Percentiles rank a stretch among this genome's conserved stretches.
Conservation (phyloP, 768 basidiomycete genomes). For the Mycena olivaceomarginata region DNA sequence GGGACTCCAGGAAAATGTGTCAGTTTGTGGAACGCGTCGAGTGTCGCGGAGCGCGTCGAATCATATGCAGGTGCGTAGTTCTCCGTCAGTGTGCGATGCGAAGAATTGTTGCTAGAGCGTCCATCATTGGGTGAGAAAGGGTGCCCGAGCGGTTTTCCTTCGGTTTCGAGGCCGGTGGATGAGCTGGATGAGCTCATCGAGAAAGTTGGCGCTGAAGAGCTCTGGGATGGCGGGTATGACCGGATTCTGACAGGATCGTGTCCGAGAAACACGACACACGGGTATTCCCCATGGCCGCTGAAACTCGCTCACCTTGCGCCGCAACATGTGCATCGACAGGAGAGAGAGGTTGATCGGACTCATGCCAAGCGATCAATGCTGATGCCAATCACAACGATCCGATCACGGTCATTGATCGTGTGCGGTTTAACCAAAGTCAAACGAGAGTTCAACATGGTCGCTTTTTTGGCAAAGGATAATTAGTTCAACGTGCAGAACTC, state of each 20-base stretch:
- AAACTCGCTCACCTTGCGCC: no score
- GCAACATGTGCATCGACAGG: no score
- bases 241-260: slow-evolving; percentile 61
- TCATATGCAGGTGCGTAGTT: slow-evolving; percentile 71
- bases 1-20: slow-evolving; percentile 42
- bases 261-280: neutral
- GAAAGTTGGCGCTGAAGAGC: slow-evolving; percentile 73
- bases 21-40: slow-evolving; percentile 76
- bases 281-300: no score
- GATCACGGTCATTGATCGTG: no score
- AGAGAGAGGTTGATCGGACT: no score
- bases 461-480: no score
- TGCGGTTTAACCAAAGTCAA: no score
- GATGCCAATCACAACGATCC: no score
- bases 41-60: slow-evolving; percentile 70
- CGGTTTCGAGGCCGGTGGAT: slow-evolving; percentile 53
- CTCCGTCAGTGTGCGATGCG: slow-evolving; percentile 67
- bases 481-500: no score
- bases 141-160: neutral
- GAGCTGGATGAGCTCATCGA: slow-evolving; percentile 75
- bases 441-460: no score
- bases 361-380: no score
- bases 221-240: slow-evolving; percentile 76
- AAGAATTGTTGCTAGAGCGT: slow-evolving; percentile 65
- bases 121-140: slow-evolving; percentile 68